Base-by-base conservation (phyloP, 495 filamentous ascomycete species). In the Hyaloscypha variabilis region DNA sequence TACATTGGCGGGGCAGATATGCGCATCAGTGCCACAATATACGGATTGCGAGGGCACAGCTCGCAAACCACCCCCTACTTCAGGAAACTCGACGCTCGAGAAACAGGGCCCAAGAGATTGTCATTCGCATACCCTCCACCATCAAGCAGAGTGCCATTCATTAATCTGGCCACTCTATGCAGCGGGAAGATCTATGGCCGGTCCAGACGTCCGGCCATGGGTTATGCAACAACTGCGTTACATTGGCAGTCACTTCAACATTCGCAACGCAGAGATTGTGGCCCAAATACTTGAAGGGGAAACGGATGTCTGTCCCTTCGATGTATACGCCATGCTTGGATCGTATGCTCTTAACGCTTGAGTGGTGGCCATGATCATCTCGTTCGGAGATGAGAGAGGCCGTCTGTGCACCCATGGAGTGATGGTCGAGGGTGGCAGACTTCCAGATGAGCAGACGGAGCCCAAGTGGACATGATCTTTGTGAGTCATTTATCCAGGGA, bases 261-360 rank as follows among this genome's bases (percentile, higher is more conserved):
- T 77, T 17, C 65, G 66, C 25, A 72, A 74, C 53, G 74, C 73
- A 13, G 65, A 60, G 8, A 17, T 62, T 4, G 74, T 77, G 1
- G 64, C 30, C 17, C 58, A 69, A 14, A 68, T 75, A 10, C 58
- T 78, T n/a, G 67, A 66, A 36, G 57, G 58, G 1, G 49, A 23
- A 52, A 56, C 13, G 0, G 53, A 60, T 30, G 56, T 62, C 30
- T 55, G 62, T 36, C 65, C 71, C 4, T 78, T 74, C 75, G 58
- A 67, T 10, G 67, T 77, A 25, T 78, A 76, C 72, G 60, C 72
- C 10, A 56, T 76, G 62, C 68, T 77, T 31, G 76, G 76, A 8
- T 72, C 75, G 58, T 78, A 75, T 63, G 74, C 75, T 14, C 76
- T 77, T 55, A 64, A 65, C 23, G 46, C 60, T 59, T 67, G 57